Percentiles rank a stretch among this genome's conserved stretches.
Evolutionary conservation across 2,329 filamentous ascomycete species (phyloP).

Genomic region (Raffaelea ambrosiae): DNA sequence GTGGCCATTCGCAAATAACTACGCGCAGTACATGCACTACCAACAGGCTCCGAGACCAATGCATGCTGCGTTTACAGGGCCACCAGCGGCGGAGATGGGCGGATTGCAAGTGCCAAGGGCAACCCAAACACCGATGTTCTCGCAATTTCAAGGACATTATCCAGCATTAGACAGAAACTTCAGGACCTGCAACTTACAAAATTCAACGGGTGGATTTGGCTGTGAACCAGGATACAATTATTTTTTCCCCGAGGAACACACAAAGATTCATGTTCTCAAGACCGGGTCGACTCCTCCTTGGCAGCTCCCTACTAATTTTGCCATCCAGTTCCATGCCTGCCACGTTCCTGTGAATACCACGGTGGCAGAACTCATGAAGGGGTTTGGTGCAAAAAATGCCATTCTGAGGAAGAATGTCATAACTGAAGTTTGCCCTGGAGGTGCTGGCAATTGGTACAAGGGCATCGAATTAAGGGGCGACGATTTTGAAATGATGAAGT

Average conservation of each 20-base stretch:
- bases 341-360: slow-evolving; percentile 45
- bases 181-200: slow-evolving; percentile 45
- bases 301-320: slow-evolving; percentile 34
- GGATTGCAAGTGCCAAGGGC: neutral
- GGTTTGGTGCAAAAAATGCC: slow-evolving; percentile 48
- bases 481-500: slow-evolving; percentile 36
- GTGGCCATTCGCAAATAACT: too few species aligned
- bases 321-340: slow-evolving; percentile 37
- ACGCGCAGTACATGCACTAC: too few species aligned
- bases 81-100: too few species aligned
- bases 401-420: slow-evolving; percentile 45
- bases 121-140: too few species aligned
- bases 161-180: slow-evolving; percentile 35
- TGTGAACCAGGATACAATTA: slow-evolving; percentile 57
- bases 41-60: too few species aligned
- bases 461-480: slow-evolving; percentile 43
- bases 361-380: slow-evolving; percentile 47
- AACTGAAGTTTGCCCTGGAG: slow-evolving; percentile 46
- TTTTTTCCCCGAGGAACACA: slow-evolving; percentile 49
- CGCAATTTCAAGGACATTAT: slow-evolving; percentile 25
- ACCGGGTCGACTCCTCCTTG: slow-evolving; percentile 39
- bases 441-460: slow-evolving; percentile 50
- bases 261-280: slow-evolving; percentile 51
- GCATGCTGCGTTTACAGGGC: too few species aligned
- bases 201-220: slow-evolving; percentile 48